Base-by-base conservation (phyloP, 2,329 filamentous ascomycete species). In the Monilinia laxa region DNA sequence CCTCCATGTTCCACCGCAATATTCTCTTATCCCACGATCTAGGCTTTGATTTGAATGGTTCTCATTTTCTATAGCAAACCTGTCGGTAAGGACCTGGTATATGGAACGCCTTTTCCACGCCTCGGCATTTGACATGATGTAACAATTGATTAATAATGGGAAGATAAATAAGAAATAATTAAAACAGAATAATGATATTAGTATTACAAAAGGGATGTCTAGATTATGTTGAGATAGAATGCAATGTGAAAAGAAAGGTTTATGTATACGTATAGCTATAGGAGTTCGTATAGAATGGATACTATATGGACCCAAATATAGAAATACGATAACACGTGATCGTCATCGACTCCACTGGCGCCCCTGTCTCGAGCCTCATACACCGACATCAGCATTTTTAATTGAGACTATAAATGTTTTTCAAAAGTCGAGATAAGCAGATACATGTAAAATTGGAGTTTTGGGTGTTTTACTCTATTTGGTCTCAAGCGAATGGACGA, bases 1-100 rank as follows among this genome's bases (percentile, higher is more conserved):
- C 52, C 73, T 67, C 73, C 77, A 84, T 16, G 78, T 79, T 31
- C 81, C 81, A 54, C 81, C 80, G 65, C 82, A 83, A 72, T 82
- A 83, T 23, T 62, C 49, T 49, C 64, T 52, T 1, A 62, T 18
- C 6, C 42, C 53, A 23, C 40, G 38, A 55, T 55, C 28, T 40
- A 31, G 10, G 18, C 14, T n/a, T 49, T 18, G 12, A 63, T 28
- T 23, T 23, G 14, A 10, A 6, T 12, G 20, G 2, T 25, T 73
- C 75, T 49, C 45, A n/a, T 14, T 69, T 56, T 75, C 71, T 74
- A 72, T 62, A 12, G 78, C 78, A 64, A 79, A 80, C 18, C 79
- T 73, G 67, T 80, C 79, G 14, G 78, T 80, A 67, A 80, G 71
- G 56, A 80, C 72, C 70, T 80, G 78, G 64, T 80, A 80, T 62